Evolutionary conservation across 2,329 filamentous ascomycete species (phyloP), one percentile per base, ranked within the genome.

Genomic region (Diaporthe sp.): DNA sequence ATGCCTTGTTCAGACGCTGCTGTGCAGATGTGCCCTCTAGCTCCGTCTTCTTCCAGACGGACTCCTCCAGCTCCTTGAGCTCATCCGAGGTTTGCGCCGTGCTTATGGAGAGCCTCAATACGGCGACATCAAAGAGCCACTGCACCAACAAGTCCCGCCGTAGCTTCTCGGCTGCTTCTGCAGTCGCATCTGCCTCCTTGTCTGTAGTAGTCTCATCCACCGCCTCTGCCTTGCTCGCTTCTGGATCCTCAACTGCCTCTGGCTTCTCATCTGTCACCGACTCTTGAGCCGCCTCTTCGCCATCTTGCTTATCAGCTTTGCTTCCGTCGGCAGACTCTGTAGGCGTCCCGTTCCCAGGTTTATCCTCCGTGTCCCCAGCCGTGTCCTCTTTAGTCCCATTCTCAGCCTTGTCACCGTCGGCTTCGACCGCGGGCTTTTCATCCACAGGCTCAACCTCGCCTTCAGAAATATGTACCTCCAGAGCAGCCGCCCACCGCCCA

Each of bases 101-200:
- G 25, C 81, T 76, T 1, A 81, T 67, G 7, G 76, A 75, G 74
- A 84, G 83, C 55, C 85, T 84, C 1, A 93, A 82, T 58, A 91
- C 83, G 8, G 86, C 80, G 12, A 91, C 82, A 79, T 94, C 92
- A 77, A 92, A 92, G 4, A 92, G 83, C 85, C 90, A 91, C 79
- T 94, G 92, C 0, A 87, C 86, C 15, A 88, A 82, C 17, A 92
- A 79, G 53, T 92, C 90, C 25, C 80, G 81, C 20, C 79, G 82
- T 57, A 85, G 82, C 8, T 77, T 73, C 13, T 79, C 70, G 3
- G 76, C 74, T 2, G 77, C 63, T 12, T 44, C 65, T 22, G 61
- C 44, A 9, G 70, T 22, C 42, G 68, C 73, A 28, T 78, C 74
- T 60, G 77, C 67, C 2, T 74, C 67, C 4, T 78, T 71, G 13